These are phyloP conservation scores for Cicer judaicum DNA, from an alignment of 306 rosid genomes.

Conservation along the genomic window DNA sequence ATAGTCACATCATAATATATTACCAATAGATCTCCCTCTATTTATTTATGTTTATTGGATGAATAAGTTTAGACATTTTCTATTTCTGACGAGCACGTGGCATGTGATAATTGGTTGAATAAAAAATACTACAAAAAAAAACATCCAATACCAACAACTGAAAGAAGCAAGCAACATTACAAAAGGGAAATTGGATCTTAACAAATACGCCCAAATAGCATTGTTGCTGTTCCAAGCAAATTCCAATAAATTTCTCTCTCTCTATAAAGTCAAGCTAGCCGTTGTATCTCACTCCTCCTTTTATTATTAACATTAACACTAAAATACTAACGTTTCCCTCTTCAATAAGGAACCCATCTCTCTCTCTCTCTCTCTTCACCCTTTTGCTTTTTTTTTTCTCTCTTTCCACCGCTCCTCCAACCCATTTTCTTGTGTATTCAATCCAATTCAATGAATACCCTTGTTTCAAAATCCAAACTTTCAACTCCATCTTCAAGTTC, in stretches of 20 bases:
- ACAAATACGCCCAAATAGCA: constrained; percentile 9
- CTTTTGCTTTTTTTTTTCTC: neutral
- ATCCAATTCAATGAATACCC: constrained; percentile 36
- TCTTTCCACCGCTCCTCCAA: constrained; percentile 34
- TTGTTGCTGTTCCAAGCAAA: neutral
- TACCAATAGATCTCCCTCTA: no score
- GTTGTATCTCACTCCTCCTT: constrained; percentile 49
- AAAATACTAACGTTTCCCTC: constrained; percentile 34
- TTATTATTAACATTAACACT: constrained; percentile 3
- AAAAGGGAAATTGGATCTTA: constrained; percentile 37
- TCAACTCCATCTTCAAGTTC: constrained; percentile 37
- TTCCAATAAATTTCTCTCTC: constrained; percentile 12
- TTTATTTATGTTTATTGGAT: no score
- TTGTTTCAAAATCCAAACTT: constrained; percentile 35
- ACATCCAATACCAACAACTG: neutral
- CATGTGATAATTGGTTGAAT: constrained; percentile 14
- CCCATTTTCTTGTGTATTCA: neutral
- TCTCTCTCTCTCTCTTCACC: neutral
- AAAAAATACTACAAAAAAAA: constrained; percentile 8
- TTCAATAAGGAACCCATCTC: constrained; percentile 52
- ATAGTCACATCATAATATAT: no score
- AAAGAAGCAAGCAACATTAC: constrained; percentile 30
- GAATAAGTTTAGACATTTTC: neutral
- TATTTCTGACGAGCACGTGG: constrained; percentile 3
- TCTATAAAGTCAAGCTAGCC: constrained; percentile 60